Base-by-base conservation (phyloP, 2,329 filamentous ascomycete species). In the Didymella pinodella region DNA sequence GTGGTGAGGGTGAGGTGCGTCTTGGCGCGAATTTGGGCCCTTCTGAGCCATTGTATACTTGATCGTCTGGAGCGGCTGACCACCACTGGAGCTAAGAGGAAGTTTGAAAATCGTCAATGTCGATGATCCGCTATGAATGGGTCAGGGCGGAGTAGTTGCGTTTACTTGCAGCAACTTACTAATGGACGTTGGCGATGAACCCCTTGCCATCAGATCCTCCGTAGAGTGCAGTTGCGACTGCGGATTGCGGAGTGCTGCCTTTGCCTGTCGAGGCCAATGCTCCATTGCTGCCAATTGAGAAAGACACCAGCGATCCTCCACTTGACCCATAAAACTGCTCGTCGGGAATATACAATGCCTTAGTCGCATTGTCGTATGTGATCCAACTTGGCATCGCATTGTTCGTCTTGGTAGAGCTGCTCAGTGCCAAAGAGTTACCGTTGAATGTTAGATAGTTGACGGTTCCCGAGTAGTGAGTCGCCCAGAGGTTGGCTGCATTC, bases 1-100 rank as follows among this genome's bases (percentile, higher is more conserved):
- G 18, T 82, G 79, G 72, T 87, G 85, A 7, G 84, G 84, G 64
- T 87, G 85, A 6, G 84, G 78, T 5, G 78, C 80, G 56, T 86
- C 81, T 69, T 87, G 85, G 14, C 40, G n/a, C 85, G 81, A 29
- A 66, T 70, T 4, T 81, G 73, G 45, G 78, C 75, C 11, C 82
- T 77, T 0, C 83, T 83, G 0, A 77, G 76, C 48, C 68, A 73
- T 71, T 2, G 65, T 73, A 40, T 68, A 75, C 48, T 72, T 71
- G 20, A 76, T 22, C 7, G 68, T 66, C 48, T 75, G 71, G 1
- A 73, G 64, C 7, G 71, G 65, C 48, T 68, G 65, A 16, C 66
- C 66, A 22, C 65, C 66, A 29, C 38, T 69, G 52, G 77, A 63
- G 32, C 38, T 69, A 51, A 77, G 62, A 2, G 75, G 75, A 28